These are phyloP conservation scores for Oryza longistaminata DNA, from an alignment of 176 grass and related monocot species.

Conservation along the genomic window DNA sequence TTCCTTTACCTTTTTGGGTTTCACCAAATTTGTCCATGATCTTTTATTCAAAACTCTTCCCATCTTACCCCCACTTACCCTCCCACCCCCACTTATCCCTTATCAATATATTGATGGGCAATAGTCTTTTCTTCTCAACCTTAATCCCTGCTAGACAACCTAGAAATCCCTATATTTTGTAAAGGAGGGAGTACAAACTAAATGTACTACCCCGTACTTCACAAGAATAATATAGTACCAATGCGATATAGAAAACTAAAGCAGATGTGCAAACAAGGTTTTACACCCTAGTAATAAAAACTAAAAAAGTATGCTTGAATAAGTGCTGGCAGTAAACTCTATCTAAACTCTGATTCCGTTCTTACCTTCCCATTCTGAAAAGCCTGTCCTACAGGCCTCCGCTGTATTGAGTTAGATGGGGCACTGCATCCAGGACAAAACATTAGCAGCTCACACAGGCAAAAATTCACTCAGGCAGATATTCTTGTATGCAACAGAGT, in stretches of 20 bases:
- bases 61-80: too few relatives aligned
- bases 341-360: not conserved
- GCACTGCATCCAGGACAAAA: constrained; percentile 48
- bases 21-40: not conserved
- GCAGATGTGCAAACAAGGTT: not conserved
- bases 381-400: constrained; percentile 38
- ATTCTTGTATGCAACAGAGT: constrained; percentile 8
- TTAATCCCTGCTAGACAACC: too few relatives aligned
- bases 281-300: not conserved
- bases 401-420: constrained; percentile 32
- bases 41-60: too few relatives aligned
- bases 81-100: too few relatives aligned
- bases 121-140: too few relatives aligned
- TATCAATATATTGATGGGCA: too few relatives aligned
- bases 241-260: not conserved
- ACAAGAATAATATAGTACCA: not conserved
- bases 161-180: too few relatives aligned
- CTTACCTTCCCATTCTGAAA: constrained; percentile 54
- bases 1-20: not conserved
- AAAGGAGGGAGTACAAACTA: not conserved
- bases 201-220: not conserved
- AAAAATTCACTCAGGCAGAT: constrained; percentile 21
- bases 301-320: not conserved
- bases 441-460: constrained; percentile 36
- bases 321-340: not conserved